Conservation (phyloP, 2,329 filamentous ascomycete species). For the Stromatinia cepivora region DNA sequence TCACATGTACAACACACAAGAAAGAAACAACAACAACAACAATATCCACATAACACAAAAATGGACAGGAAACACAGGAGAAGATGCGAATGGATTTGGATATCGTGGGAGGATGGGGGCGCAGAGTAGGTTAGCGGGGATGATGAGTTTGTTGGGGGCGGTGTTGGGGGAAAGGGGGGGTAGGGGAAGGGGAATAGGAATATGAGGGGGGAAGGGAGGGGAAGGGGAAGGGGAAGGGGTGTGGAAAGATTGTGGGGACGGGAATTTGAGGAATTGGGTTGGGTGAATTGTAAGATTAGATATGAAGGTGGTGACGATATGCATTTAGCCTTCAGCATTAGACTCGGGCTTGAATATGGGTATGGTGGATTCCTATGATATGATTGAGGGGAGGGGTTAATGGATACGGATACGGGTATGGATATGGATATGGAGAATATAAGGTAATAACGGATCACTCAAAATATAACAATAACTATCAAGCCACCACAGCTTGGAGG, state of each 20-base stretch:
- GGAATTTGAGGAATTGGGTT: not conserved
- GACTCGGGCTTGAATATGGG: not conserved
- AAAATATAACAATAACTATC: no score
- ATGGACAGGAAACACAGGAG: not conserved
- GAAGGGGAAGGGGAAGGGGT: no score
- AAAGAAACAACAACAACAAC: no score
- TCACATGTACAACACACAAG: no score
- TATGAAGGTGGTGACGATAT: not conserved
- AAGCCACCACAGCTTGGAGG: no score
- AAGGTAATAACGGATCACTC: no score
- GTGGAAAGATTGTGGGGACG: not conserved
- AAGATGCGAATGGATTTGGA: slow-evolving; percentile 22
- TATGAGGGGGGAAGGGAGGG: not conserved
- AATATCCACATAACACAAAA: not conserved
- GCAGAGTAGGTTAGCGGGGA: slow-evolving; percentile 28
- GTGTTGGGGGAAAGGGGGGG: not conserved
- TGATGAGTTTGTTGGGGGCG: slow-evolving; percentile 28
- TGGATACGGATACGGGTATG: not conserved
- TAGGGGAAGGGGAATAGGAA: not conserved
- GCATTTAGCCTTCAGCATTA: no score
- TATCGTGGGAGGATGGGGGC: not conserved
- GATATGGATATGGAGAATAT: not conserved
- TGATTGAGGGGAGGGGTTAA: not conserved
- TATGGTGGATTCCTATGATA: not conserved
- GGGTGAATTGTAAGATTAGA: not conserved